These are phyloP conservation scores for Daldinia bambusicola DNA, from an alignment of 495 filamentous ascomycete genomes.

Conservation along the genomic window DNA sequence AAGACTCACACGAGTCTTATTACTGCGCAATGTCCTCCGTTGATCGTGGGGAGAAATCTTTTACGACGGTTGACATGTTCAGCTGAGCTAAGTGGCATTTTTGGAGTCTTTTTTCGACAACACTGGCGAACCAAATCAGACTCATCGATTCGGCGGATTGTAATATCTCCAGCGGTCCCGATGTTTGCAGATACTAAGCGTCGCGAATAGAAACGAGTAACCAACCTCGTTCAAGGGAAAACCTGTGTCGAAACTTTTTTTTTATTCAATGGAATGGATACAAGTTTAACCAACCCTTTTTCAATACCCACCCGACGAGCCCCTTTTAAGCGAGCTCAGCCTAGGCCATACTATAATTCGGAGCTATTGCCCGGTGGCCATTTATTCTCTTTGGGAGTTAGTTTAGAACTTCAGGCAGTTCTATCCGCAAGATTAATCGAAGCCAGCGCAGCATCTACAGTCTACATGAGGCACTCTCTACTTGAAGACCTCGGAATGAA, in stretches of 20 bases:
- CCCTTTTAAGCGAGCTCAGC: constrained; percentile 5
- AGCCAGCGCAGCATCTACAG: constrained; percentile 2
- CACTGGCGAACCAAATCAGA: constrained; percentile 12
- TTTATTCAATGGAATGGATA: background rate
- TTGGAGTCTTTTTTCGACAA: constrained; percentile 7
- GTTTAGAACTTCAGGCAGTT: constrained; percentile 17
- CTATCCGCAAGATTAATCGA: constrained; percentile 10
- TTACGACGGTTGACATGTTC: constrained; percentile 1
- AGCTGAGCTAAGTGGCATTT: background rate
- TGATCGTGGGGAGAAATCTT: constrained; percentile 19
- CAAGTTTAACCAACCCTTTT: background rate
- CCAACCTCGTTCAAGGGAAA: constrained; percentile 11
- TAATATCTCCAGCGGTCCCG: constrained; percentile 12
- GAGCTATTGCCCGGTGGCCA: constrained; percentile 4
- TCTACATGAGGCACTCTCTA: constrained; percentile 3
- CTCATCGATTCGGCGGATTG: constrained; percentile 22
- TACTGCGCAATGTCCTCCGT: constrained; percentile 21
- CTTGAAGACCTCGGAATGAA: constrained; percentile 3
- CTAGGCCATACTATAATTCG: constrained; percentile 14
- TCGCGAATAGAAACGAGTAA: background rate
- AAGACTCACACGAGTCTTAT: constrained; percentile 4
- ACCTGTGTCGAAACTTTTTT: constrained; percentile 1
- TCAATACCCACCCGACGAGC: constrained; percentile 1
- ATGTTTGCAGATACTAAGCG: background rate
- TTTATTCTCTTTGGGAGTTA: constrained; percentile 16